Base-by-base conservation (phyloP, 192 early-diverging fungal genomes). In the Cetraspora pellucida region DNA sequence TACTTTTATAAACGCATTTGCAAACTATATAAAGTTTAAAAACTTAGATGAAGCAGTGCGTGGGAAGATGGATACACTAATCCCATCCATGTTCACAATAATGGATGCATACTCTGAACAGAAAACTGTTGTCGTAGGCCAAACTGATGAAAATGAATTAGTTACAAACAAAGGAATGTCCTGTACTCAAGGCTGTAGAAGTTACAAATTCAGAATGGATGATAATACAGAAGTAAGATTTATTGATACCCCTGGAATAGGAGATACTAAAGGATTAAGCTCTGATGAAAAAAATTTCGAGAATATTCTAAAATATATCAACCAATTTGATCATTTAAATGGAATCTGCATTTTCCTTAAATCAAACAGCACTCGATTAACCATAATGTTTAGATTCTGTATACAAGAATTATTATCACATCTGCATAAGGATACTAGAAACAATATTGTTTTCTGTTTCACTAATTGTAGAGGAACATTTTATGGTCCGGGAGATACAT, bases 371-470 rank as follows among this genome's bases (percentile, higher is more conserved):
- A 0, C 78, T 0, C 67, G 74, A 55, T 30, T 79, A 31, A 79
- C 13, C 1, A 30, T 66, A 3, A 59, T 59, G 23, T 76, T 80
- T 65, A 73, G 58, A 45, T 79, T 70, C 68, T 79, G 78, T 23
- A 70, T 79, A 46, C 66, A 79, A 27, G 78, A 79, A 49, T 65
- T 79, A 23, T 71, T 79, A 49, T 44, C 55, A 64, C 77, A 74
- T 60, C 63, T 77, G 23, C 71, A 78, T 43, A 81, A 75, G 58
- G 69, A 45, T 69, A 65, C 77, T 13, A 73, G 58, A 2, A 55
- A 78, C 13, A 81, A 81, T 70, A 78, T 81, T 68, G 37, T 81
- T 1, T 81, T 81, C 21, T 66, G 66, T 5, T 81, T 81, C 64
- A 81, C 77, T 25, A 81, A 81, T 43, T 17, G 72, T 16, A 14